Base-by-base conservation (phyloP, 1,139 yeast genomes). In the Hanseniaspora sp. region DNA sequence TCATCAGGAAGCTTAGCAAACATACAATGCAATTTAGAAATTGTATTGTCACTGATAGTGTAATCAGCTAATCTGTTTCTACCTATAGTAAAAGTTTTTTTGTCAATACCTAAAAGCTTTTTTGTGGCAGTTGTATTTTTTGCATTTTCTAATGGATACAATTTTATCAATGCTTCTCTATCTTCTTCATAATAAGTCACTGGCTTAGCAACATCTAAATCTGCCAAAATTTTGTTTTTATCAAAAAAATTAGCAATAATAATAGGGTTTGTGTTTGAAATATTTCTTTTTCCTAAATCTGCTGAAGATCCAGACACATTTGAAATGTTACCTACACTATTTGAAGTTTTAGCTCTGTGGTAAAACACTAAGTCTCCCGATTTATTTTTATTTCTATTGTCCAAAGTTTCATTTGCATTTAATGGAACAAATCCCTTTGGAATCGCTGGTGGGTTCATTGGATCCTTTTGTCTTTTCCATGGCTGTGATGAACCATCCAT, bases 11-110 rank as follows among this genome's bases (percentile, higher is more conserved):
- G 74, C 61, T 82, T 78, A 54, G 74, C 64, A 15, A 92, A 70
- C 41, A 82, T 71, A 64, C 96, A 88, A 65, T 92, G 97, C 3
- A 83, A 74, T 59, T 87, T 85, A 1, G 96, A 88, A 62, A 90
- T 76, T 52, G 96, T 71, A 60, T 77, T 83, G 61, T 88, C 96
- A 42, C 76, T 72, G 15, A 87, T 76, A 48, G 70, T 71, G 28
- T 75, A 73, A 61, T 82, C 80, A 57, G 85, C 79, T 1, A 77
- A 73, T 51, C 77, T 81, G 12, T 77, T 74, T 47, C 94, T 67
- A 0, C 94, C 94, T 54, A 84, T 74, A 46, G 80, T 72, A 63
- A 77, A 82, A 40, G 15, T 12, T 12, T 29, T 15, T 17, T 33
- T 23, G 34, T 44, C 29, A 1, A 51, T 43, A 12, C 46, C 35